These are phyloP conservation scores for Boechera stricta DNA, from an alignment of 345 rosid genomes.

Conservation along the genomic window DNA sequence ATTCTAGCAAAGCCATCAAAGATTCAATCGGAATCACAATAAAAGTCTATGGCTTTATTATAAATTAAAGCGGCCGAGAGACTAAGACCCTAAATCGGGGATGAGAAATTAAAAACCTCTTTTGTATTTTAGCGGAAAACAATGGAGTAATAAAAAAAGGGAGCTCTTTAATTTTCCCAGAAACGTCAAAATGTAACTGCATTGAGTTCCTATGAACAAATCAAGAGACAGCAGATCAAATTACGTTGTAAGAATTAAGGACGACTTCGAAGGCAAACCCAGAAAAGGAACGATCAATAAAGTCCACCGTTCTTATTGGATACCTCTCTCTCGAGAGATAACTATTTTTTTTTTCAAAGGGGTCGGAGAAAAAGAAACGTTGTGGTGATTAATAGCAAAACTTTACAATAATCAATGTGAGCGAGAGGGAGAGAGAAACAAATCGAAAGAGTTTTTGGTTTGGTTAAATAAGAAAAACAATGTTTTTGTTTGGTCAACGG, in stretches of 20 bases:
- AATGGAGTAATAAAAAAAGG: not conserved
- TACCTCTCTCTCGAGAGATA: conserved; percentile 4
- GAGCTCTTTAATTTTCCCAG: not conserved
- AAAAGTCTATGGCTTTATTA: conserved; percentile 25
- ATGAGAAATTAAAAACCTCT: conserved; percentile 10
- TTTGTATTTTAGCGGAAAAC: conserved; percentile 33
- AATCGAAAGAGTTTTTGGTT: conserved; percentile 13
- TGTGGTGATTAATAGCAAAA: not conserved
- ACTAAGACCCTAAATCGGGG: not conserved
- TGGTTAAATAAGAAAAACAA: not conserved
- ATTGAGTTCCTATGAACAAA: not conserved
- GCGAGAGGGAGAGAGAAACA: not conserved
- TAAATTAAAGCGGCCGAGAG: conserved; percentile 16
- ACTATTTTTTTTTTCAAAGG: not conserved
- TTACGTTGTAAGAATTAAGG: conserved; percentile 29
- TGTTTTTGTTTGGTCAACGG: conserved; percentile 17
- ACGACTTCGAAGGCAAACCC: conserved; percentile 36
- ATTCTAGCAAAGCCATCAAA: conserved; percentile 21
- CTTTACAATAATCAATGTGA: conserved; percentile 16
- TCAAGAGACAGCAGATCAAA: not conserved
- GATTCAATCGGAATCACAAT: conserved; percentile 40
- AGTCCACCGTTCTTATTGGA: conserved; percentile 3
- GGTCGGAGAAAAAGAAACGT: conserved; percentile 24
- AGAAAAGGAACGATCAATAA: conserved; percentile 20
- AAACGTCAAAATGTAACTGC: conserved; percentile 16